Evolutionary conservation across 1,139 yeast genomes (phyloP).

Genomic region (Saccharomyces hybrid): DNA sequence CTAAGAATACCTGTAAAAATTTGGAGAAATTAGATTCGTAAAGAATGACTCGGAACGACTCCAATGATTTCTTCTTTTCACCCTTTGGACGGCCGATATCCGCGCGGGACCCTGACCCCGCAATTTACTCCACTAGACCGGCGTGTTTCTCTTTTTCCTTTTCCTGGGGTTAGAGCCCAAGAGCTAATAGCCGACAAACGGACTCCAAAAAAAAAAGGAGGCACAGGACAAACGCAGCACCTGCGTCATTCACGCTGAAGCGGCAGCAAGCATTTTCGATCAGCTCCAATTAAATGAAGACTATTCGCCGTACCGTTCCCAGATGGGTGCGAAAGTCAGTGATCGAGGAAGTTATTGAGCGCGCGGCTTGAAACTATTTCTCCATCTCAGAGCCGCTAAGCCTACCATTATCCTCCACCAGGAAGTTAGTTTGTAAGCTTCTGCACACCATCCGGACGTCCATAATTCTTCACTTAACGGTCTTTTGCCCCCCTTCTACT

Average conservation of each 20-base stretch:
- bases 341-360: background rate
- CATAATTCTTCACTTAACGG: background rate
- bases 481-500: background rate
- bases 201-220: background rate
- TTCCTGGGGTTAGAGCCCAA: background rate
- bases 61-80: background rate
- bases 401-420: background rate
- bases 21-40: background rate
- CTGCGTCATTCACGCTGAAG: background rate
- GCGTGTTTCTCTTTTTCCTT: background rate
- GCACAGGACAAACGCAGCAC: background rate
- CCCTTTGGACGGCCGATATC: background rate
- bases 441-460: background rate
- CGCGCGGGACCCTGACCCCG: constrained; percentile 1
- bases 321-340: background rate
- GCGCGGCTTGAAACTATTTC: background rate
- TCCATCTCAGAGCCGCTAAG: background rate
- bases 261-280: background rate
- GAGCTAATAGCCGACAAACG: background rate
- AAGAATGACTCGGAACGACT: background rate
- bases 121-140: background rate
- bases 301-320: background rate
- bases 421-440: background rate
- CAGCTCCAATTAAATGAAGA: background rate
- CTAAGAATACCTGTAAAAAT: background rate